Conservation (phyloP, 1,284 basidiomycete species). For the Phaffia rhodozyma region DNA sequence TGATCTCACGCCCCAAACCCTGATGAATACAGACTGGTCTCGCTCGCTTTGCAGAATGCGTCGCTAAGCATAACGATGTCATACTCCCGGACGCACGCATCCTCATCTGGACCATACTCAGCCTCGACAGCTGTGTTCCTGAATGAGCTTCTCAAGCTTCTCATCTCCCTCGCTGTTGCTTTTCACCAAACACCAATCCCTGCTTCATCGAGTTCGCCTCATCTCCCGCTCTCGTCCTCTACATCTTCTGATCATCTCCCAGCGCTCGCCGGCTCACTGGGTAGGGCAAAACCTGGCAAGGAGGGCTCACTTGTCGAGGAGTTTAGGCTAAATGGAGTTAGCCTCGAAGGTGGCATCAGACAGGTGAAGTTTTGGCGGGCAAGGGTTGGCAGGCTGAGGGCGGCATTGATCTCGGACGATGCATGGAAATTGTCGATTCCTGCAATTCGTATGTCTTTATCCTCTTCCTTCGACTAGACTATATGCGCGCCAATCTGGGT, state of each 20-base stretch:
- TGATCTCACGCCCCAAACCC: no score
- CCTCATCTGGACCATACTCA: constrained; percentile 46
- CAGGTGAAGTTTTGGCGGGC: constrained; percentile 11
- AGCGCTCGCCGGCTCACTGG: no score
- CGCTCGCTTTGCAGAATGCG: constrained; percentile 87
- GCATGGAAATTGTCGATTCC: constrained; percentile 96
- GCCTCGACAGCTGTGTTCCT: constrained; percentile 83
- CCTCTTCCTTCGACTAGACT: not conserved
- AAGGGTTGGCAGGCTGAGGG: constrained; percentile 22
- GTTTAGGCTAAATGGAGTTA: no score
- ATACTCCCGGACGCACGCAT: constrained; percentile 61
- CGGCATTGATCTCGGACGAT: constrained; percentile 57
- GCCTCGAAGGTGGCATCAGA: no score
- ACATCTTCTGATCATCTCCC: no score
- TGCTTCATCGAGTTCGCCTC: no score
- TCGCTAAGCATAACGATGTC: constrained; percentile 84
- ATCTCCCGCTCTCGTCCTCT: no score
- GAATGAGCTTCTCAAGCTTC: constrained; percentile 83
- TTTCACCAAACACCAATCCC: constrained; percentile 22
- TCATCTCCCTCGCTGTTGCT: constrained; percentile 67
- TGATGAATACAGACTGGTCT: constrained; percentile 52
- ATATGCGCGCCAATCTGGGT: constrained; percentile 27
- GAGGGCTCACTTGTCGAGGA: no score
- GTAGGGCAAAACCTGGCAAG: no score
- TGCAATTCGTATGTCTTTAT: constrained; percentile 58